Conservation (phyloP, 2,329 filamentous ascomycete genomes). For the Coniella vitis region DNA sequence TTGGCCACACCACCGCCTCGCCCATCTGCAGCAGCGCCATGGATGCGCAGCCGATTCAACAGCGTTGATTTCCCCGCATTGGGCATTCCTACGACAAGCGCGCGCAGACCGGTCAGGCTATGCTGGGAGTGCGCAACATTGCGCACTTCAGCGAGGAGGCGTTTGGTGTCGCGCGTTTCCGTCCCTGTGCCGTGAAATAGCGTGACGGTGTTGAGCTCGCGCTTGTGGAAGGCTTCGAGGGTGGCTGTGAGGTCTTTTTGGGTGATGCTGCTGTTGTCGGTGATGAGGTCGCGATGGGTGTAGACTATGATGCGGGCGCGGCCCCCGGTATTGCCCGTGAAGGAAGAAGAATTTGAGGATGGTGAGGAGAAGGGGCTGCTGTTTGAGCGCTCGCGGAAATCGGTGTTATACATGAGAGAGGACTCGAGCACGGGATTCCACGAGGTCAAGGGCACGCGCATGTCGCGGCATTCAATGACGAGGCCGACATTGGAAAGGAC, state of each 20-base stretch:
- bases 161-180: conserved; percentile 25
- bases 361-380: conserved; percentile 33
- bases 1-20: conserved; percentile 43
- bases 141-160: conserved; percentile 43
- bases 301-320: conserved; percentile 78
- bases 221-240: conserved; percentile 35
- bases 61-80: conserved; percentile 95
- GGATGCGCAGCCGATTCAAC: conserved; percentile 74
- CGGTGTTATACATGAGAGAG: conserved; percentile 52
- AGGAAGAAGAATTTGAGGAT: too few species aligned
- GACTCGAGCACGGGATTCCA: conserved; percentile 86
- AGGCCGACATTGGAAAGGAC: conserved; percentile 76
- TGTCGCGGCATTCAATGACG: conserved; percentile 91
- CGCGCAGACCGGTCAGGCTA: conserved; percentile 71
- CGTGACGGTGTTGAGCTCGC: conserved; percentile 24
- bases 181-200: conserved; percentile 24
- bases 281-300: conserved; percentile 77
- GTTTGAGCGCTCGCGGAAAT: conserved; percentile 9
- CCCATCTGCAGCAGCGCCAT: conserved; percentile 50
- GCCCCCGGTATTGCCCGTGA: conserved; percentile 28
- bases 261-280: conserved; percentile 16
- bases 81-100: conserved; percentile 92
- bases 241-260: conserved; percentile 23
- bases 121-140: conserved; percentile 41
- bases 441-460: conserved; percentile 80